These are phyloP conservation scores for Hibiscus mutabilis DNA, from an alignment of 345 rosid species.

Conservation along the genomic window DNA sequence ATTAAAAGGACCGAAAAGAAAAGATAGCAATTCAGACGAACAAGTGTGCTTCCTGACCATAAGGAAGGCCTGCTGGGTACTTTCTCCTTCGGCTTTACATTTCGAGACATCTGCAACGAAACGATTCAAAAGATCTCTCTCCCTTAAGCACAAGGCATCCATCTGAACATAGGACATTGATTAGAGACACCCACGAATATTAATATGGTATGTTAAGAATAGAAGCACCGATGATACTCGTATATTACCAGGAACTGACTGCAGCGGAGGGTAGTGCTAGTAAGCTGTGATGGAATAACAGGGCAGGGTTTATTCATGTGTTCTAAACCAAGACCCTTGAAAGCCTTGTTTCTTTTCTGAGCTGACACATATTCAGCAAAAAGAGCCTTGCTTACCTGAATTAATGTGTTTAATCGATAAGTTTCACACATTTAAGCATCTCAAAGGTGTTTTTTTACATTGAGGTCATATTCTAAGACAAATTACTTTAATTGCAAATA, in stretches of 20 bases:
- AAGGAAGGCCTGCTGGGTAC: constrained; percentile 49
- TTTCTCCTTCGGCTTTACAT: constrained; percentile 57
- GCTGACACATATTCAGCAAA: constrained; percentile 60
- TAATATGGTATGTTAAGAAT: not conserved
- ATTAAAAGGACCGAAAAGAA: not conserved
- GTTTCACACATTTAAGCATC: not conserved
- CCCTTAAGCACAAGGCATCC: constrained; percentile 63
- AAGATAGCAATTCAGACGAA: not conserved
- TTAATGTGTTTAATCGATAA: constrained; percentile 8
- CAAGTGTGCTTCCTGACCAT: constrained; percentile 33
- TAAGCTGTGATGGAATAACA: constrained; percentile 54
- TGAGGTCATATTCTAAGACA: no score
- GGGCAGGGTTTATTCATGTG: constrained; percentile 75
- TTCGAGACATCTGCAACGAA: constrained; percentile 58
- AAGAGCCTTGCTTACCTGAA: constrained; percentile 89
- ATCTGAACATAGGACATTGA: constrained; percentile 30
- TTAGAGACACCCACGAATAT: not conserved
- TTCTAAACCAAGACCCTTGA: constrained; percentile 71
- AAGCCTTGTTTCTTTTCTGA: constrained; percentile 58
- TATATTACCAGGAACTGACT: constrained; percentile 59
- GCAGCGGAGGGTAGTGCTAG: constrained; percentile 59
- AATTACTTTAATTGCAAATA: no score
- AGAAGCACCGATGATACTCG: not conserved
- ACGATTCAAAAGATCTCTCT: constrained; percentile 67
- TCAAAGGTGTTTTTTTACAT: no score